Evolutionary conservation across 2,329 filamentous ascomycete species (phyloP).

Genomic region (Cytospora paraplurivora): DNA sequence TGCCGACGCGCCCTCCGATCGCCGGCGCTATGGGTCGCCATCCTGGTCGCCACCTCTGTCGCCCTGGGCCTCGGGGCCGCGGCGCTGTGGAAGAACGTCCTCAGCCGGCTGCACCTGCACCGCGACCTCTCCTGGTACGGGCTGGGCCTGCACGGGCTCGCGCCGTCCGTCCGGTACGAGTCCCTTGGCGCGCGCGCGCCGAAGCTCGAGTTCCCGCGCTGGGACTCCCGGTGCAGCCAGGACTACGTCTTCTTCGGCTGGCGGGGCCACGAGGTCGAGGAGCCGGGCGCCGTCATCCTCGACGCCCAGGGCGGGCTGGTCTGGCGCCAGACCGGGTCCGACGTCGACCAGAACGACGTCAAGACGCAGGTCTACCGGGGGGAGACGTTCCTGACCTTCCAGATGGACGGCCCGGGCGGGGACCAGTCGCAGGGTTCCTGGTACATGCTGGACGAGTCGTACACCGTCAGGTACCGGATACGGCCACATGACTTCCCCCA

Average conservation of each 20-base stretch:
- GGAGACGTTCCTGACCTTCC: slow-evolving; percentile 40
- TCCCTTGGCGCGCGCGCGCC: slow-evolving; percentile 28
- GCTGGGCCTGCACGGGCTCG: slow-evolving; percentile 23
- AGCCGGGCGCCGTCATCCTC: slow-evolving; percentile 34
- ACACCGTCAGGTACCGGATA: slow-evolving; percentile 21
- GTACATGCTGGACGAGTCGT: slow-evolving; percentile 29
- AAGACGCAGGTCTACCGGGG: slow-evolving; percentile 39
- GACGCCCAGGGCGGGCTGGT: slow-evolving; percentile 34
- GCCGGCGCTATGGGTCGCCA: slow-evolving; percentile 1
- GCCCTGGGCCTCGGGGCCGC: slow-evolving; percentile 16
- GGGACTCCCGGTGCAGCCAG: slow-evolving; percentile 30
- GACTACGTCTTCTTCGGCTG: slow-evolving; percentile 29
- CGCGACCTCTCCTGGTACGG: slow-evolving; percentile 28
- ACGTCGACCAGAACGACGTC: slow-evolving; percentile 27
- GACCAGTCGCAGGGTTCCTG: slow-evolving; percentile 23
- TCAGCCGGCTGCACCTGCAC: slow-evolving; percentile 24
- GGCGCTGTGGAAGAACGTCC: slow-evolving; percentile 19
- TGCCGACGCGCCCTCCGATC: not conserved
- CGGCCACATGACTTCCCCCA: slow-evolving; percentile 35
- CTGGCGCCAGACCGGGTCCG: slow-evolving; percentile 32
- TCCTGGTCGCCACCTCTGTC: slow-evolving; percentile 8
- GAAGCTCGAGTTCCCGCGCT: slow-evolving; percentile 28
- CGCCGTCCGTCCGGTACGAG: slow-evolving; percentile 23
- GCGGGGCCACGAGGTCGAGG: slow-evolving; percentile 28
- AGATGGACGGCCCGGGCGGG: slow-evolving; percentile 31